Conservation (phyloP, 768 basidiomycete species). For the Sistotremastrum niveocremeum region DNA sequence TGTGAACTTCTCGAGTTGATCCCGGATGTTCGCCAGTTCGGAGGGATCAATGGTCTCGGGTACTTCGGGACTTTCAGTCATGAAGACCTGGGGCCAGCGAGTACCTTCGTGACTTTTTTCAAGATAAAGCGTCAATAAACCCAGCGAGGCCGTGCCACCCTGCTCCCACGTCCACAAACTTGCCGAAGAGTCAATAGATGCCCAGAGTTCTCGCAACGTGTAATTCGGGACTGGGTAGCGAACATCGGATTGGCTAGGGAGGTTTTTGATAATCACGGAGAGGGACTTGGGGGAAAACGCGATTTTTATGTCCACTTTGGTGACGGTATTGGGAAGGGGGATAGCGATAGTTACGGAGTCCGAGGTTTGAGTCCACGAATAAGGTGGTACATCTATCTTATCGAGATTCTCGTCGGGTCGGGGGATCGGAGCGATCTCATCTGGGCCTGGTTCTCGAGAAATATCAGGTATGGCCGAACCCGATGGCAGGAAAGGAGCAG, state of each 20-base stretch:
- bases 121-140: constrained; percentile 69
- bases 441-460: constrained; percentile 43
- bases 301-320: constrained; percentile 51
- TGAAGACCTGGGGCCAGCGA: constrained; percentile 82
- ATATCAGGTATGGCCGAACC: neutral
- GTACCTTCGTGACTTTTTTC: constrained; percentile 77
- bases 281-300: constrained; percentile 51
- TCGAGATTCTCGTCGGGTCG: constrained; percentile 46
- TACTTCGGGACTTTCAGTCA: constrained; percentile 46
- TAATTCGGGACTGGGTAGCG: constrained; percentile 40
- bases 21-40: constrained; percentile 64
- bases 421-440: constrained; percentile 61
- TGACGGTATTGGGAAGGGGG: constrained; percentile 60
- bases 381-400: constrained; percentile 51
- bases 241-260: constrained; percentile 15
- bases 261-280: constrained; percentile 41
- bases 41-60: constrained; percentile 82
- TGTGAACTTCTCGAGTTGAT: constrained; percentile 81
- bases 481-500: too few species aligned
- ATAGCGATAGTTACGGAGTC: constrained; percentile 78
- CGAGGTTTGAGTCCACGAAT: constrained; percentile 84
- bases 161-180: constrained; percentile 92
- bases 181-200: constrained; percentile 55
- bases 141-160: constrained; percentile 51
- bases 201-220: constrained; percentile 62